Base-by-base conservation (phyloP, 1,284 basidiomycete species). In the Rhodotorula sp. region DNA sequence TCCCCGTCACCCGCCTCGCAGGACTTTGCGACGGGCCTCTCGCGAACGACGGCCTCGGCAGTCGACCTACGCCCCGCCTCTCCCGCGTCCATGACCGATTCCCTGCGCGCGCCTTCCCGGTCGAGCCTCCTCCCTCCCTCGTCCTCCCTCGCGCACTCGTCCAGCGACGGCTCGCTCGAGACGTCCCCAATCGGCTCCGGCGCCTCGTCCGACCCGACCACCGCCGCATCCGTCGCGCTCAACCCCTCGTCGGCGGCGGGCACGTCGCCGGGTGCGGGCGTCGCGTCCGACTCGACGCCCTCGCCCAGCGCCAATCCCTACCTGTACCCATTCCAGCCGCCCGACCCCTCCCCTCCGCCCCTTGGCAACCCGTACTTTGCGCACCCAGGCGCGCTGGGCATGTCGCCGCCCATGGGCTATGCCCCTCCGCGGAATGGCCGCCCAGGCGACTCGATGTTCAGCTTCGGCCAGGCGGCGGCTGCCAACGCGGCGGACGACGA, bases 1-100 rank as follows among this genome's bases (percentile, higher is more conserved):
- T 39, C 12, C 27, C 37, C 27, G 32, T 34, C 48, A 12, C 37
- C 25, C 41, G 22, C 37, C 22, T 22, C 21, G 32, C 66, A 74
- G 75, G 70, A 76, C 69, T 74, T 61, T 21, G 56, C 67, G 34
- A n/a, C 57, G n/a, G 61, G 46, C 10, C 57, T 70, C 19, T 62
- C 74, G 4, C 74, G 69, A 12, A 37, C 64, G 34, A 51, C 64
- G 13, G 66, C 62, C 17, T 69, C 75, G 29, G 68, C 73, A 1
- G 50, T 59, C 53, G 73, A 72, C 48, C 59, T 75, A 37, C 75
- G 73, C 55, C 66, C 73, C 15, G 59, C 72, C 27, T 68, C 74
- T 4, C 68, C 72, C 51, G 60, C 57, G 2, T 27, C 55, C 34
- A 61, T 69, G 55, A 34, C 65, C 61, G 67, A 64, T 34, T 22